Percentiles rank a stretch among this genome's conserved stretches.
Conservation (phyloP, 805 yeast genomes). For the Myxozyma melibiosi region DNA sequence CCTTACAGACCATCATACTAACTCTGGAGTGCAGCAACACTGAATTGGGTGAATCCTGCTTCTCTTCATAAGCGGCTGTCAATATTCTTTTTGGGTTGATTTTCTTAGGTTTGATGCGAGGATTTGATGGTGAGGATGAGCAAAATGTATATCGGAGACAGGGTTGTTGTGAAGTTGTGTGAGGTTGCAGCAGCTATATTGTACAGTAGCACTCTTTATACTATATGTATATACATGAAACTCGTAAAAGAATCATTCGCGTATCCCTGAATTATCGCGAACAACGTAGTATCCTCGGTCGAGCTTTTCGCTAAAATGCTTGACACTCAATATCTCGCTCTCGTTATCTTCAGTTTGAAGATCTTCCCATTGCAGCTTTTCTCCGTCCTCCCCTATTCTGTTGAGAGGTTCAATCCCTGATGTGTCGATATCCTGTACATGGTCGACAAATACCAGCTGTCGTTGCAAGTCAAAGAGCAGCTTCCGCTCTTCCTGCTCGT, state of each 20-base stretch:
- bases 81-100: too few species aligned
- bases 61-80: too few species aligned
- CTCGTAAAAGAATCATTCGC: background rate
- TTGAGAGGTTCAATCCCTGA: slow-evolving; percentile 41
- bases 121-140: too few species aligned
- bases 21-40: too few species aligned
- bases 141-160: background rate
- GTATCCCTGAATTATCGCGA: slow-evolving; percentile 13
- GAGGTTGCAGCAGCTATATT: background rate
- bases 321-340: slow-evolving; percentile 10
- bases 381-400: slow-evolving; percentile 24
- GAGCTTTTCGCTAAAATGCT: slow-evolving; percentile 7
- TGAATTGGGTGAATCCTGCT: background rate
- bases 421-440: slow-evolving; percentile 43
- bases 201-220: background rate
- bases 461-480: slow-evolving; percentile 39
- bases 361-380: slow-evolving; percentile 23
- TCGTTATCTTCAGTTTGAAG: slow-evolving; percentile 25
- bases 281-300: slow-evolving; percentile 25
- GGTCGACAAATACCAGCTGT: slow-evolving; percentile 46
- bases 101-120: too few species aligned
- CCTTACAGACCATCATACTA: slow-evolving; percentile 15
- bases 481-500: slow-evolving; percentile 30
- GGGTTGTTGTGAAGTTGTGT: too few species aligned
- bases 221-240: background rate